These are phyloP conservation scores for Cryptosporidium ryanae DNA, from an alignment of 169 alveolate genomes.

Conservation along the genomic window DNA sequence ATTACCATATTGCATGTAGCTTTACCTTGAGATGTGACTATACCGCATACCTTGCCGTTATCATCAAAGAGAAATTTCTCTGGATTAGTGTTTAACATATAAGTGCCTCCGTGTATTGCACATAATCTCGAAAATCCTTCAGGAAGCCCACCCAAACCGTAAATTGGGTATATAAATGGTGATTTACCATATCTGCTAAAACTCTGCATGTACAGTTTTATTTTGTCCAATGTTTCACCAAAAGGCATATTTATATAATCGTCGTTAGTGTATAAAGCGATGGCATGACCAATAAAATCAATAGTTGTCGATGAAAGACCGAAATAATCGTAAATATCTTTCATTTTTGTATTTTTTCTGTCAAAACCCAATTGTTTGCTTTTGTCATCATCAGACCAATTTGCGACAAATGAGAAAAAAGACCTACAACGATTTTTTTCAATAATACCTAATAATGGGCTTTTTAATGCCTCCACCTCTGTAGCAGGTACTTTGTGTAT, in stretches of 20 bases:
- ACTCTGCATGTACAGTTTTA: slow-evolving; percentile 93
- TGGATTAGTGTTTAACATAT: slow-evolving; percentile 94
- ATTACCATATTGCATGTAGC: slow-evolving; percentile 93
- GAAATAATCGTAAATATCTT: slow-evolving; percentile 88
- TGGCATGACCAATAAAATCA: slow-evolving; percentile 98
- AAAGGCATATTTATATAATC: slow-evolving; percentile 91
- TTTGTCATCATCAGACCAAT: slow-evolving; percentile 87
- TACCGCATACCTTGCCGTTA: slow-evolving; percentile 92
- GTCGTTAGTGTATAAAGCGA: slow-evolving; percentile 95
- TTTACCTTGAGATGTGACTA: slow-evolving; percentile 90
- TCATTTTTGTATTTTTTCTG: slow-evolving; percentile 87
- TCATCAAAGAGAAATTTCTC: slow-evolving; percentile 91
- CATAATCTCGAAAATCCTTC: slow-evolving; percentile 96
- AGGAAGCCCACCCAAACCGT: slow-evolving; percentile 98
- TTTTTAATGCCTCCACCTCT: slow-evolving; percentile 95
- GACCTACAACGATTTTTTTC: slow-evolving; percentile 97
- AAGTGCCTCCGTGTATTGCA: slow-evolving; percentile 97
- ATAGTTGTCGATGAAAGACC: slow-evolving; percentile 95
- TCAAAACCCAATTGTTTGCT: slow-evolving; percentile 92
- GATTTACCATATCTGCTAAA: slow-evolving; percentile 95
- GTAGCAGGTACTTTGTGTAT: slow-evolving; percentile 99
- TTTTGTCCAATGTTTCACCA: slow-evolving; percentile 90
- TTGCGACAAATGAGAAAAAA: slow-evolving; percentile 92
- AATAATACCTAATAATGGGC: slow-evolving; percentile 95
- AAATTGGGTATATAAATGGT: slow-evolving; percentile 98